These are phyloP conservation scores for Arthrocladium fulminans DNA, from an alignment of 2,329 filamentous ascomycete genomes.

Conservation along the genomic window DNA sequence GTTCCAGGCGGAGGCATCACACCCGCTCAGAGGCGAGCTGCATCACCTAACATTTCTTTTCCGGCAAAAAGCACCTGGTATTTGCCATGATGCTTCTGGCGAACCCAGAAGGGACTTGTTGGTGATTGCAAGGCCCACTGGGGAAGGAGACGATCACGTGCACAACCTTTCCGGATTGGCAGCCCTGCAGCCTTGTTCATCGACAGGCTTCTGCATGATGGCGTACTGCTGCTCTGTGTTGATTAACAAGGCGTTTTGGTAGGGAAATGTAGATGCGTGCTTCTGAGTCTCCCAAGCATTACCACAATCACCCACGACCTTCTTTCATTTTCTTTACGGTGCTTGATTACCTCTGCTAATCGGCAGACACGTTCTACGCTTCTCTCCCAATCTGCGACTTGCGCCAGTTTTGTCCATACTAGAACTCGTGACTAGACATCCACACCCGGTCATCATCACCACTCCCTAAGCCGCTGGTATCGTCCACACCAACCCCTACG, in stretches of 20 bases:
- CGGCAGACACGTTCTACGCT: not conserved
- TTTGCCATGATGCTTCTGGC: too few relatives aligned
- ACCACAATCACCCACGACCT: not conserved
- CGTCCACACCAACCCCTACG: not conserved
- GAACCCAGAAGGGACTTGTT: too few relatives aligned
- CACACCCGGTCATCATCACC: not conserved
- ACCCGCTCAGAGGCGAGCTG: too few relatives aligned
- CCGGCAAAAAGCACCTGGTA: too few relatives aligned
- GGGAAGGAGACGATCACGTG: too few relatives aligned
- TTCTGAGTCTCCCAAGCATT: not conserved
- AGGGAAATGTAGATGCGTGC: constrained; percentile 1
- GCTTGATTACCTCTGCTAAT: not conserved
- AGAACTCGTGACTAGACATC: not conserved
- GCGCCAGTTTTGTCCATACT: not conserved
- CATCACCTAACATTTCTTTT: too few relatives aligned
- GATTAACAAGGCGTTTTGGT: not conserved
- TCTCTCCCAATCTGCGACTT: not conserved
- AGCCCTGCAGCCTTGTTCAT: not conserved
- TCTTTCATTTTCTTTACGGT: not conserved
- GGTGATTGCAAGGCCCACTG: too few relatives aligned
- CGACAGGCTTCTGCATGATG: constrained; percentile 6
- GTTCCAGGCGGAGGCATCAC: too few relatives aligned
- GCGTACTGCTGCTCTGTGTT: constrained; percentile 4
- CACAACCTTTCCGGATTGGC: too few relatives aligned
- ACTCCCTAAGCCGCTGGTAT: not conserved